These are phyloP conservation scores for Sporothrix sp. DNA, from an alignment of 2,329 filamentous ascomycete species.

Conservation along the genomic window DNA sequence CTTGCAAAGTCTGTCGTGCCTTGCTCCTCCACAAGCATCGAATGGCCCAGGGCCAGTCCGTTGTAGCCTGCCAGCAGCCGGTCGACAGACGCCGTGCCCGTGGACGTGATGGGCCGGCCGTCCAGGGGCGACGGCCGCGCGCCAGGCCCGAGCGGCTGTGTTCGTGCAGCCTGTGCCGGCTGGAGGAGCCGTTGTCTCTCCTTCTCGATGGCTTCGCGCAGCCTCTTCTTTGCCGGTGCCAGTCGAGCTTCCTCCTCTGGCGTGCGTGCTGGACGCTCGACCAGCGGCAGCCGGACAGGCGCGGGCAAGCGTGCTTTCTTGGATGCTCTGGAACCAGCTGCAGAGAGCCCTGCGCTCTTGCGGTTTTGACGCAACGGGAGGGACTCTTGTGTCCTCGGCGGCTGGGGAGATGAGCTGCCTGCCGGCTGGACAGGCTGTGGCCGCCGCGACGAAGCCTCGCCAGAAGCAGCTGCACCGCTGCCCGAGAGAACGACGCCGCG, in stretches of 20 bases:
- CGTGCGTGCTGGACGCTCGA: background rate
- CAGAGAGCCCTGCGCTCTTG: too few relatives aligned
- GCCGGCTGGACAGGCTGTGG: background rate
- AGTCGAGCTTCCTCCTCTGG: slow-evolving; percentile 2
- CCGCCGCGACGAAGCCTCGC: slow-evolving; percentile 4
- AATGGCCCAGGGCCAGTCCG: slow-evolving; percentile 72
- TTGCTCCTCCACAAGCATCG: slow-evolving; percentile 72
- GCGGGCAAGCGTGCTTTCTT: too few relatives aligned
- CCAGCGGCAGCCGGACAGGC: slow-evolving; percentile 9
- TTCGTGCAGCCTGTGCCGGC: background rate
- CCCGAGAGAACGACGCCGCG: slow-evolving; percentile 43
- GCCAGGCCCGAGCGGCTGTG: slow-evolving; percentile 31
- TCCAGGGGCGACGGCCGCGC: slow-evolving; percentile 81
- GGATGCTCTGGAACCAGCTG: too few relatives aligned
- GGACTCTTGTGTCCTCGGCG: background rate
- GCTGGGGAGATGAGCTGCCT: background rate
- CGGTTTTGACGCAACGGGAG: background rate
- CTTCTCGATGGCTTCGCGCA: slow-evolving; percentile 7
- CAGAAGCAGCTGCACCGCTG: slow-evolving; percentile 15
- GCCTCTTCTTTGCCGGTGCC: slow-evolving; percentile 12
- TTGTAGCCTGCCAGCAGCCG: slow-evolving; percentile 75
- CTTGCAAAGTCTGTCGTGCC: slow-evolving; percentile 93
- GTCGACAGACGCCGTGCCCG: slow-evolving; percentile 79
- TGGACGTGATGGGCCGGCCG: slow-evolving; percentile 80
- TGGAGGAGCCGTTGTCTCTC: slow-evolving; percentile 2